Evolutionary conservation across 148 eudicot species (phyloP), one percentile per base, ranked within the genome.

Genomic region (Rheum nobile): DNA sequence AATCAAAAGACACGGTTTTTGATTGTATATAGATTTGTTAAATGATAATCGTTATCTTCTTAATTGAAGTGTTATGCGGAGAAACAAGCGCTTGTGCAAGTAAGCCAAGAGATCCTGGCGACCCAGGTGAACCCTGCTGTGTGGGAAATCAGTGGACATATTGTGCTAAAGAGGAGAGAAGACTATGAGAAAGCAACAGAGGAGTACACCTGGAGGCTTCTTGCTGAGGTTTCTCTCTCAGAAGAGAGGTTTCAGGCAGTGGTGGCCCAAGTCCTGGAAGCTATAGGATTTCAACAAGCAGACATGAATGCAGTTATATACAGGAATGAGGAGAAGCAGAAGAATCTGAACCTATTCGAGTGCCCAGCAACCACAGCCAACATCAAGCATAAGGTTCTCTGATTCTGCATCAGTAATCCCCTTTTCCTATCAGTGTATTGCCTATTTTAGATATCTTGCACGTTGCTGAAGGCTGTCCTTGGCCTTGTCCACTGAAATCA

Each of bases 111-210:
- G 80, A 78, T 92, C 47, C 82, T 88, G 70, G 88, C 87, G 61
- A 90, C 96, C 35, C 97, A 90, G 80, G 91, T 92, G 73, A 90
- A 90, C 77, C 96, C 97, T 29, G 96, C 96, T 19, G 91, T 86
- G 35, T 92, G 96, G 96, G 96, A 92, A 77, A 92, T 92, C 16
- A 83, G 90, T 48, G 96, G 96, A 59, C 96, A 92, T 72, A 90
- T 92, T 78, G 96, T 92, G 21, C 79, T 92, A 63, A 92, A 90
- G 79, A 82, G 90, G 74, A 85, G 79, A 83, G 71, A 85, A 50
- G 96, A 92, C 71, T 92, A 84, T 24, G 88, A 84, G 35, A 85
- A 80, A 57, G 95, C 97, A 16, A 78, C 88, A 0, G 90, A 90
- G 82, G 88, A 83, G 38, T 83, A 88, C 55, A 89, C 95, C 4